Evolutionary conservation across 345 rosid species (phyloP).

Genomic region (Corchorus capsularis): DNA sequence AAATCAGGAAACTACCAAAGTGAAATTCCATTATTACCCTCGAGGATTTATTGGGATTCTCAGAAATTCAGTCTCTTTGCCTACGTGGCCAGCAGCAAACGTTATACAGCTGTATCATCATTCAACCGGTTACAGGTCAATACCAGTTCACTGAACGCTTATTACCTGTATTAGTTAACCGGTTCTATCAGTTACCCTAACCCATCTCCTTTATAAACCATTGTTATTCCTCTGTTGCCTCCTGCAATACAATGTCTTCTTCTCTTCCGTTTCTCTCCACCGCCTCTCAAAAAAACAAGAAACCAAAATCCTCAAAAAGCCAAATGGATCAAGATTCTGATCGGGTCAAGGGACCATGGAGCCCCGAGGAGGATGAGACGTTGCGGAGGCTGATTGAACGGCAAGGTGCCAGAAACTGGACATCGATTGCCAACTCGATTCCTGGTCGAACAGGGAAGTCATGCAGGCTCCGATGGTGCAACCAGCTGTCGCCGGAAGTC

Average conservation of each 20-base stretch:
- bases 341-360: constrained; percentile 55
- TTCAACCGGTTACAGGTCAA: constrained; percentile 30
- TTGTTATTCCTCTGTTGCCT: background rate
- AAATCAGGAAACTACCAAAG: constrained; percentile 15
- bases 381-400: constrained; percentile 42
- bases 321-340: background rate
- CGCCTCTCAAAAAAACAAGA: background rate
- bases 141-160: constrained; percentile 21
- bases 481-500: constrained; percentile 64
- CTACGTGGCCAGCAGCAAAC: constrained; percentile 28
- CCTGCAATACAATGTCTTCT: background rate
- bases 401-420: constrained; percentile 63
- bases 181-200: constrained; percentile 34
- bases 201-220: background rate
- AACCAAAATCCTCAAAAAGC: background rate
- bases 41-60: constrained; percentile 1
- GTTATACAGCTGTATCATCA: constrained; percentile 28
- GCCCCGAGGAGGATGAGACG: constrained; percentile 54
- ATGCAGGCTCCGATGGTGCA: constrained; percentile 68
- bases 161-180: constrained; percentile 23
- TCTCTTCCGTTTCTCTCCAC: background rate
- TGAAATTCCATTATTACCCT: constrained; percentile 8
- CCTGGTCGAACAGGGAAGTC: constrained; percentile 70
- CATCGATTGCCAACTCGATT: constrained; percentile 48
- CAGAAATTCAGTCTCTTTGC: constrained; percentile 5